Evolutionary conservation across 2,329 filamentous ascomycete genomes (phyloP).

Genomic region (Pseudocercospora fijiensis): DNA sequence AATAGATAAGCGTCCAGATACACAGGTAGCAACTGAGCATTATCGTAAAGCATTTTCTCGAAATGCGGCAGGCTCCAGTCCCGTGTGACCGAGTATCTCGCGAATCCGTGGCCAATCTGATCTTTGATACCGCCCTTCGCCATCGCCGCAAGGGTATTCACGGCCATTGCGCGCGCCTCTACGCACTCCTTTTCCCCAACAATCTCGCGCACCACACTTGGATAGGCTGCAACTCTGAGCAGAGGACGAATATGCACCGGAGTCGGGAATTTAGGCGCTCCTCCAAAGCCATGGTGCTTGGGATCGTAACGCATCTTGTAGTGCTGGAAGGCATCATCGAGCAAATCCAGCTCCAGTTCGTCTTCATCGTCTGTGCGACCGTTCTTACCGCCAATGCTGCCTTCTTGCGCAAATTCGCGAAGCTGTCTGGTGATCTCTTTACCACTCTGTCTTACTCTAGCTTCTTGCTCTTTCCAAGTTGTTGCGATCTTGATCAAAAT

Average conservation of each 20-base stretch:
- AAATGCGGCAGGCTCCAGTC: constrained; percentile 96
- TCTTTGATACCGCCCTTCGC: constrained; percentile 69
- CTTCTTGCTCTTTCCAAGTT: constrained; percentile 79
- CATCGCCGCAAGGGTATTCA: constrained; percentile 79
- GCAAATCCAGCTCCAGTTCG: constrained; percentile 79
- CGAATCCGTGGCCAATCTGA: constrained; percentile 74
- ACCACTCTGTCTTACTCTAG: constrained; percentile 78
- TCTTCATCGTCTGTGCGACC: constrained; percentile 51
- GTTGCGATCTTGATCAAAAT: constrained; percentile 74
- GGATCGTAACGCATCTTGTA: constrained; percentile 79
- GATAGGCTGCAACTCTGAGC: constrained; percentile 70
- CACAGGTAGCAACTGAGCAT: constrained; percentile 77
- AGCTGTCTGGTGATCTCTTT: constrained; percentile 78
- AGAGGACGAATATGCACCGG: constrained; percentile 82
- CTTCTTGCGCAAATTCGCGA: constrained; percentile 84
- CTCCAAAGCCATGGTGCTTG: constrained; percentile 71
- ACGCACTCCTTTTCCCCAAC: constrained; percentile 77
- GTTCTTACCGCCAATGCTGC: constrained; percentile 57
- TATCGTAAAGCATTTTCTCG: constrained; percentile 95
- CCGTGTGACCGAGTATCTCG: constrained; percentile 81
- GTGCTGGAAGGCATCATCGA: constrained; percentile 84
- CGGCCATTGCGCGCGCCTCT: constrained; percentile 72
- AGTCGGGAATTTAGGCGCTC: constrained; percentile 84
- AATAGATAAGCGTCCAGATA: constrained; percentile 84
- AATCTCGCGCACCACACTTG: constrained; percentile 74